A percentile compares a stretch with the other conserved stretches of the same genome.
Conservation (phyloP, 2,329 filamentous ascomycete genomes). For the Colletotrichum melonis region DNA sequence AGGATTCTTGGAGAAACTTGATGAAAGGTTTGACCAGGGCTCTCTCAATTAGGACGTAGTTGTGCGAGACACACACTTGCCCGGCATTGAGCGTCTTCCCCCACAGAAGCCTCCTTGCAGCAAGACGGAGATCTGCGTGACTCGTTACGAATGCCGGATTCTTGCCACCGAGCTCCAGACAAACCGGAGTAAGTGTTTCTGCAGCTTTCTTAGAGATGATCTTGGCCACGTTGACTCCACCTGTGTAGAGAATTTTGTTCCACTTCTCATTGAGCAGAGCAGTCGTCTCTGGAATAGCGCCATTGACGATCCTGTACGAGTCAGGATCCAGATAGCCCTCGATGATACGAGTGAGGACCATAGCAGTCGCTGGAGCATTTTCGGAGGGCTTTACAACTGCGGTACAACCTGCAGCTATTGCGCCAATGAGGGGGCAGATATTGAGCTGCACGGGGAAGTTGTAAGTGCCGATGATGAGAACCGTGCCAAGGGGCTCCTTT, state of each 20-base stretch:
- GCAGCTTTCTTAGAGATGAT: slow-evolving; percentile 93
- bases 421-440: slow-evolving; percentile 83
- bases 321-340: slow-evolving; percentile 80
- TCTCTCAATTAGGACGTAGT: slow-evolving; percentile 88
- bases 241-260: slow-evolving; percentile 99
- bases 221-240: slow-evolving; percentile 81
- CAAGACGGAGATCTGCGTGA: slow-evolving; percentile 81
- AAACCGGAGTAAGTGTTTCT: slow-evolving; percentile 86
- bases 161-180: slow-evolving; percentile 88
- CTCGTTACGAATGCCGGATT: slow-evolving; percentile 95
- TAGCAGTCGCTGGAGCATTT: slow-evolving; percentile 78
- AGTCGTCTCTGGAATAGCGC: slow-evolving; percentile 82
- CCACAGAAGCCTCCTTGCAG: slow-evolving; percentile 88
- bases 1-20: slow-evolving; percentile 75
- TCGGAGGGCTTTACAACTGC: slow-evolving; percentile 93
- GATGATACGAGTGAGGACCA: slow-evolving; percentile 83
- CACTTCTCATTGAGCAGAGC: slow-evolving; percentile 88
- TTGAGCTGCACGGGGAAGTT: slow-evolving; percentile 92
- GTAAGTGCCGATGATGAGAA: slow-evolving; percentile 90
- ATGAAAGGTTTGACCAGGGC: slow-evolving; percentile 79
- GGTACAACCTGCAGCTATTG: slow-evolving; percentile 92
- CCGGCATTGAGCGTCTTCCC: slow-evolving; percentile 88
- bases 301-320: slow-evolving; percentile 84
- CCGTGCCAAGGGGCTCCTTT: slow-evolving; percentile 88
- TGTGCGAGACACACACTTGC: slow-evolving; percentile 92